Percentiles rank a stretch among this genome's conserved stretches.
Conservation (phyloP, 176 grass and related monocot species). For the Juncus inflexus region DNA sequence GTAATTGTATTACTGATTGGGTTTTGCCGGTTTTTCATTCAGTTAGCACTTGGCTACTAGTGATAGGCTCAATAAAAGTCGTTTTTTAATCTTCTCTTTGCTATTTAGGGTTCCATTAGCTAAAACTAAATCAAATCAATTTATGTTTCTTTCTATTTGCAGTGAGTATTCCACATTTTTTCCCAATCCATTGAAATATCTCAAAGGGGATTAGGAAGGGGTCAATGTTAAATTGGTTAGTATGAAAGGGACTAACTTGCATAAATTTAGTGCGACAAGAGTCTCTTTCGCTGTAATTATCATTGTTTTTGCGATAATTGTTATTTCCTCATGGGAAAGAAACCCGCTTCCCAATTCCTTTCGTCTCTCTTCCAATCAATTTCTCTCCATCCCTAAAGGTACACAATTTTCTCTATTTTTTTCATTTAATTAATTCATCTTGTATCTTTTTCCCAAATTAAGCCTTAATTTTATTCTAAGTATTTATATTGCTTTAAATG, state of each 20-base stretch:
- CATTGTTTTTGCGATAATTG: conserved; percentile 29
- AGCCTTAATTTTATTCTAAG: background rate
- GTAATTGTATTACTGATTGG: background rate
- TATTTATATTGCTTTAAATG: background rate
- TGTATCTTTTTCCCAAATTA: background rate
- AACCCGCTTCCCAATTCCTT: conserved; percentile 28
- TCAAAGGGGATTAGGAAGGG: background rate
- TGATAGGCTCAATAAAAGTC: background rate
- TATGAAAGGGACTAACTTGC: conserved; percentile 32
- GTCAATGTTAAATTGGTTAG: conserved; percentile 10
- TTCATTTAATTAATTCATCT: background rate
- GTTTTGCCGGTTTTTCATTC: background rate
- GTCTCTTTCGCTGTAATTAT: conserved; percentile 23
- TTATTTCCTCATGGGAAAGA: conserved; percentile 35
- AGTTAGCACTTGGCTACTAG: background rate
- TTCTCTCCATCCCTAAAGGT: conserved; percentile 35
- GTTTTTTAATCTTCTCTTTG: background rate
- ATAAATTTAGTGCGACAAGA: conserved; percentile 26
- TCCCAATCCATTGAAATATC: background rate
- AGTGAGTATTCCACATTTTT: background rate
- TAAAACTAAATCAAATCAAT: background rate
- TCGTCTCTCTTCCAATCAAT: conserved; percentile 26
- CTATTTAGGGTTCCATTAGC: background rate
- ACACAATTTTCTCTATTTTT: background rate
- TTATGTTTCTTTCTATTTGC: conserved; percentile 4